A percentile compares a stretch with the other conserved stretches of the same genome.
Evolutionary conservation across 1,139 yeast genomes (phyloP).

Genomic region (Casaregolazyma suthepensis): DNA sequence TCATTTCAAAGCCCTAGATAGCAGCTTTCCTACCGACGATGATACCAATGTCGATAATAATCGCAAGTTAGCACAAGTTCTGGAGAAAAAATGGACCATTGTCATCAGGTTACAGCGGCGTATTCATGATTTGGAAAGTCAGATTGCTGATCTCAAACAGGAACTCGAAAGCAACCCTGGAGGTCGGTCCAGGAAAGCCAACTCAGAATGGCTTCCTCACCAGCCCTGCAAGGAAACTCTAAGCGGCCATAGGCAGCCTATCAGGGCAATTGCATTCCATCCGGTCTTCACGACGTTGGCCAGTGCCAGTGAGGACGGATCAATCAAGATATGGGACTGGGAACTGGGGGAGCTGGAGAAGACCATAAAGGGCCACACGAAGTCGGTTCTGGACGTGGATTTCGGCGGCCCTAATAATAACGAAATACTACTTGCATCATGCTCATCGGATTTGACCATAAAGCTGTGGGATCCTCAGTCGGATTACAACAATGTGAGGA

Average conservation of each 20-base stretch:
- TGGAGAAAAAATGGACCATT: slow-evolving; percentile 87
- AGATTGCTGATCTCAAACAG: slow-evolving; percentile 38
- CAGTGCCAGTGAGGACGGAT: slow-evolving; percentile 71
- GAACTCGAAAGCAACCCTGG: slow-evolving; percentile 36
- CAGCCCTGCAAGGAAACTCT: slow-evolving; percentile 43
- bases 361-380: slow-evolving; percentile 70
- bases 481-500: slow-evolving; percentile 51
- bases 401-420: slow-evolving; percentile 41
- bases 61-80: slow-evolving; percentile 25
- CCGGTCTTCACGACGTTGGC: slow-evolving; percentile 62
- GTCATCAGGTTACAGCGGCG: slow-evolving; percentile 73
- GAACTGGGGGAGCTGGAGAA: slow-evolving; percentile 64
- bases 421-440: slow-evolving; percentile 44
- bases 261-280: slow-evolving; percentile 65
- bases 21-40: slow-evolving; percentile 5
- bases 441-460: slow-evolving; percentile 69
- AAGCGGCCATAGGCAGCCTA: slow-evolving; percentile 52
- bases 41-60: background rate
- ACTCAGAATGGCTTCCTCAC: slow-evolving; percentile 60
- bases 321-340: slow-evolving; percentile 68
- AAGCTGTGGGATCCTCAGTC: slow-evolving; percentile 61
- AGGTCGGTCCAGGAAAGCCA: slow-evolving; percentile 26
- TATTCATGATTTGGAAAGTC: slow-evolving; percentile 51
- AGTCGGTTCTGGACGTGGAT: slow-evolving; percentile 56
- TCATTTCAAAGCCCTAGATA: slow-evolving; percentile 3